Evolutionary conservation across 495 filamentous ascomycete genomes (phyloP).

Genomic region (Trichodelitschia bisporula): DNA sequence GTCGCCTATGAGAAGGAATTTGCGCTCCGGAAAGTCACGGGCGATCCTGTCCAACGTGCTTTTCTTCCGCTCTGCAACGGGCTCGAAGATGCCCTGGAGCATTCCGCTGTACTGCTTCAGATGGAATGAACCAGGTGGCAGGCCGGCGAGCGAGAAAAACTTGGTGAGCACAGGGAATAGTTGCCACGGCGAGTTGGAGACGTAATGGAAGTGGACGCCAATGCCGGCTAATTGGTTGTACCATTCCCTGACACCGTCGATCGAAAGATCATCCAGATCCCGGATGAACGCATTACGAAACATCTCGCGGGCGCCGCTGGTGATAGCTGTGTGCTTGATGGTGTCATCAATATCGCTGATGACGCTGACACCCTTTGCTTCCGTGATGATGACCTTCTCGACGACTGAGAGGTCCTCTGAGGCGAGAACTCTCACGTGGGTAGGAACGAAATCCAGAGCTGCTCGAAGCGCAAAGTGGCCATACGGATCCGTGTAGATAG

Average conservation of each 20-base stretch:
- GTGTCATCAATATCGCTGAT: constrained; percentile 98
- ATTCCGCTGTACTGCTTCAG: constrained; percentile 88
- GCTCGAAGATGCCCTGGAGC: constrained; percentile 94
- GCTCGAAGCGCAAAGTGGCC: constrained; percentile 67
- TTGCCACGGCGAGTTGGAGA: constrained; percentile 91
- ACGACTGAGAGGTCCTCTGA: constrained; percentile 64
- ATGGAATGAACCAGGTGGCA: constrained; percentile 77
- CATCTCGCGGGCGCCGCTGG: constrained; percentile 67
- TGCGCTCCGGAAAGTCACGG: constrained; percentile 68
- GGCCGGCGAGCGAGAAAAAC: constrained; percentile 54
- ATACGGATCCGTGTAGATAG: constrained; percentile 53
- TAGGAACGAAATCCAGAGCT: constrained; percentile 70
- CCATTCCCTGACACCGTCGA: constrained; percentile 78
- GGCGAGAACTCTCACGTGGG: constrained; percentile 64
- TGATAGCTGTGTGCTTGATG: constrained; percentile 84
- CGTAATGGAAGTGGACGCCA: constrained; percentile 76
- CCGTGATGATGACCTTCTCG: constrained; percentile 47
- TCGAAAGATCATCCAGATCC: constrained; percentile 52
- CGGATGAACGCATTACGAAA: constrained; percentile 88
- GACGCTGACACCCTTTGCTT: constrained; percentile 63
- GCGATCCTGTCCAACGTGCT: constrained; percentile 63
- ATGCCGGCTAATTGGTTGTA: constrained; percentile 48
- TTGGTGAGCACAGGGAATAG: constrained; percentile 67
- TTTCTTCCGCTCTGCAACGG: constrained; percentile 84
- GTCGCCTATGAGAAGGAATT: constrained; percentile 80